Conservation (phyloP, 495 filamentous ascomycete species). For the Sordaria brevicollis region DNA sequence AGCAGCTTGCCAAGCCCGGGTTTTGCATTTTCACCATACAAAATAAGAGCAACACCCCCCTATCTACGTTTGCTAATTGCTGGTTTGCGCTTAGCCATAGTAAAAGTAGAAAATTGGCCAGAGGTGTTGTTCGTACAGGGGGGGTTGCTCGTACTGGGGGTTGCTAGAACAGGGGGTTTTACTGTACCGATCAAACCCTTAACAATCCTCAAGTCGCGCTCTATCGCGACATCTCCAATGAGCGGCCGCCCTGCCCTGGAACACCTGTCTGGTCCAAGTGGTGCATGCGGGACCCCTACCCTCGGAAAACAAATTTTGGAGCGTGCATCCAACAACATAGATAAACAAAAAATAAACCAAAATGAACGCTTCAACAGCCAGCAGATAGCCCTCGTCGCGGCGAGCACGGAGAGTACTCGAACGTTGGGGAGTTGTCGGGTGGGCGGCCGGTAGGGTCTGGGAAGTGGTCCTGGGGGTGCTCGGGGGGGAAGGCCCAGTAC, state of each 20-base stretch:
- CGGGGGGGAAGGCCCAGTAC: constrained; percentile 8
- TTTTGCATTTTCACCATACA: too few relatives aligned
- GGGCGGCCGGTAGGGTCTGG: constrained; percentile 2
- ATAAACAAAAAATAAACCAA: constrained; percentile 13
- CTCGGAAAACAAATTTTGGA: constrained; percentile 14
- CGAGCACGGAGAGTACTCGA: constrained; percentile 25
- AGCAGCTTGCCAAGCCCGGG: too few relatives aligned
- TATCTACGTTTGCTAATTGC: too few relatives aligned
- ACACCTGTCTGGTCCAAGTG: not conserved
- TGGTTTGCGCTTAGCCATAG: too few relatives aligned
- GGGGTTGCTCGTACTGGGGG: too few relatives aligned
- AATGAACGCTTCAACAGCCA: constrained; percentile 8
- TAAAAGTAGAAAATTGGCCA: too few relatives aligned
- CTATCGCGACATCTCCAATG: not conserved
- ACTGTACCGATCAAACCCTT: too few relatives aligned
- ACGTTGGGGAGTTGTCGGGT: constrained; percentile 10
- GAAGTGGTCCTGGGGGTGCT: constrained; percentile 15
- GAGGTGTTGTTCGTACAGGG: too few relatives aligned
- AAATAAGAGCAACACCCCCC: too few relatives aligned
- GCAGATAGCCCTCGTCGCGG: constrained; percentile 11
- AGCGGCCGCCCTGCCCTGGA: not conserved
- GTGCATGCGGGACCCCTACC: constrained; percentile 22
- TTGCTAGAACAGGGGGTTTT: too few relatives aligned
- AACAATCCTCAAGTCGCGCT: not conserved
- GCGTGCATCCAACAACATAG: constrained; percentile 1